These are phyloP conservation scores for Nadsonia starkeyi-henricii DNA, from an alignment of 1,139 yeast species.

Conservation along the genomic window DNA sequence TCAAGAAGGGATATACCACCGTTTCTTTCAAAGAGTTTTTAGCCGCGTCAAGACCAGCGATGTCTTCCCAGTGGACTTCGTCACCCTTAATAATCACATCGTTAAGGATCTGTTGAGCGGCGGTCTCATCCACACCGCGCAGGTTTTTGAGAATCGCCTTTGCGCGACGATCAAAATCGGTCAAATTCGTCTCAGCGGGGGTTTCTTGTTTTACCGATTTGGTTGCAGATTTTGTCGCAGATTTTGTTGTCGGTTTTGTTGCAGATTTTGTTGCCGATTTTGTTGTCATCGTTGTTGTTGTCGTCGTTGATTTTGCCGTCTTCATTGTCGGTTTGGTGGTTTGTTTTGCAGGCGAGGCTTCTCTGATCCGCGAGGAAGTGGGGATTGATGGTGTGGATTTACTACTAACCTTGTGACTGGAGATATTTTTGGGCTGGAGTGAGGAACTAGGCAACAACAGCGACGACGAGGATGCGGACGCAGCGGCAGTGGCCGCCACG, in stretches of 20 bases:
- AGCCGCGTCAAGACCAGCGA: constrained; percentile 86
- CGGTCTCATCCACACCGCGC: constrained; percentile 41
- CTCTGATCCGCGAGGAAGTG: too few relatives aligned
- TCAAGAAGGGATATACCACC: constrained; percentile 85
- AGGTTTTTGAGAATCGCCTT: constrained; percentile 21
- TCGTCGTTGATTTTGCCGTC: too few relatives aligned
- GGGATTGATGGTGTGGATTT: too few relatives aligned
- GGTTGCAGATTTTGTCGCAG: constrained; percentile 1
- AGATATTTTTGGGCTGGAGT: constrained; percentile 1
- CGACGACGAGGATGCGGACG: too few relatives aligned
- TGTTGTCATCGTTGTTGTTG: constrained; percentile 1
- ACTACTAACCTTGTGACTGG: not conserved
- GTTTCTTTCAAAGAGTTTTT: constrained; percentile 87
- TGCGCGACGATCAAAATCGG: constrained; percentile 18
- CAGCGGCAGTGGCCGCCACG: constrained; percentile 1
- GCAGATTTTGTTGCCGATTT: constrained; percentile 1
- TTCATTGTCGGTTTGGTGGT: too few relatives aligned
- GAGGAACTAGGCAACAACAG: not conserved
- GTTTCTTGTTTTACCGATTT: constrained; percentile 3
- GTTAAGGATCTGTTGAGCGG: constrained; percentile 75
- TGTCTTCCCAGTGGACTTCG: constrained; percentile 93
- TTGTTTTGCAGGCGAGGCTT: too few relatives aligned
- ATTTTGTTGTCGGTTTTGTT: constrained; percentile 1
- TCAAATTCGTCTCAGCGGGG: constrained; percentile 10
- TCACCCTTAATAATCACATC: constrained; percentile 92